These are phyloP conservation scores for Laetiporus sulphureus DNA, from an alignment of 1,284 basidiomycete species.

Conservation along the genomic window DNA sequence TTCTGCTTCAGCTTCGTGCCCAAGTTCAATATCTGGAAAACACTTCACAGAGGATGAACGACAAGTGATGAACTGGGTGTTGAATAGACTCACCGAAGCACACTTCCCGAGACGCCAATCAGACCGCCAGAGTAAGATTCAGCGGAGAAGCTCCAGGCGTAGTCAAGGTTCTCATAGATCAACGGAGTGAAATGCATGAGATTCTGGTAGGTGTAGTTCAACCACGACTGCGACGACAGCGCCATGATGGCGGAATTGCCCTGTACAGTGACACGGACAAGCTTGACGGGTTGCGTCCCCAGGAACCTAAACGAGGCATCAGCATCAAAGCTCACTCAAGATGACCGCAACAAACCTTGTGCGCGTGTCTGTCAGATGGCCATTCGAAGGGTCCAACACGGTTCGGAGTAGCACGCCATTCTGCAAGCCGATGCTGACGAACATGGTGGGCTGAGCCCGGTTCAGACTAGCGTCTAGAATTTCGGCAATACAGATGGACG, in stretches of 20 bases:
- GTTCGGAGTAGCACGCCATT: slow-evolving; percentile 96
- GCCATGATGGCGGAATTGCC: slow-evolving; percentile 88
- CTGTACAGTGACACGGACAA: slow-evolving; percentile 86
- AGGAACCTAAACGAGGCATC: slow-evolving; percentile 70
- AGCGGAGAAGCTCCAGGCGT: slow-evolving; percentile 94
- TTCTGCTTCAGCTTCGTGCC: slow-evolving; percentile 97
- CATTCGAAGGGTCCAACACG: slow-evolving; percentile 91
- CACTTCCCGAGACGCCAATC: slow-evolving; percentile 93
- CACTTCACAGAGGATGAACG: no score
- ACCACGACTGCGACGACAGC: slow-evolving; percentile 91
- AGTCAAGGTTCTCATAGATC: slow-evolving; percentile 93
- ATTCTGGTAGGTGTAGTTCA: slow-evolving; percentile 95
- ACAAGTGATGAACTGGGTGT: no score
- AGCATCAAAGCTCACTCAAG: background rate
- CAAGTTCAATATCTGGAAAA: slow-evolving; percentile 93
- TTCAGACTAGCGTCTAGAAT: slow-evolving; percentile 97
- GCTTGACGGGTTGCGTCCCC: slow-evolving; percentile 86
- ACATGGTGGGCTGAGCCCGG: slow-evolving; percentile 91
- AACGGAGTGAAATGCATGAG: slow-evolving; percentile 96
- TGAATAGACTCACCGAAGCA: slow-evolving; percentile 65
- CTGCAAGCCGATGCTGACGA: slow-evolving; percentile 95
- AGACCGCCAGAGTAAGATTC: slow-evolving; percentile 95
- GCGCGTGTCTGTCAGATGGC: slow-evolving; percentile 93
- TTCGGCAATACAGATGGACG: slow-evolving; percentile 94
- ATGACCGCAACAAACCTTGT: slow-evolving; percentile 56